Base-by-base conservation (phyloP, 1,284 basidiomycete species). In the Earliella scabrosa region DNA sequence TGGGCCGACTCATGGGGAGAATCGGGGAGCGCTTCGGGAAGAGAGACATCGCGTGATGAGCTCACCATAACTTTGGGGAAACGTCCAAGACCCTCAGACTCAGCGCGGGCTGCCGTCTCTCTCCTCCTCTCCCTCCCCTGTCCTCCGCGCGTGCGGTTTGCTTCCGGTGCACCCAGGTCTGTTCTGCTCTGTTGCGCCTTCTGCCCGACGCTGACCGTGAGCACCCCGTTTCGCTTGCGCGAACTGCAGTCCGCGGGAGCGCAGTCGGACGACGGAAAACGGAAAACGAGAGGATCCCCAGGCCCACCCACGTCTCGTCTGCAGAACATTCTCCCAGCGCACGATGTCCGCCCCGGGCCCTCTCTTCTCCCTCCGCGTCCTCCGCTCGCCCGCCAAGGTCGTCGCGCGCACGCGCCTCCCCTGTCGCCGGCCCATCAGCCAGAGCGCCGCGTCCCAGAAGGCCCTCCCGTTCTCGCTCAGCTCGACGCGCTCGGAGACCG, bases 391-490 rank as follows among this genome's bases (percentile, higher is more conserved):
- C 13, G 48, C 51, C 48, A 36, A 44, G 18, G 29, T 56, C 18
- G 48, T 45, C 8, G 48, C 43, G 0, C 36, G 47, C 18, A 27
- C 46, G 26, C 49, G 48, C 16, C 31, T 41, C 23, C 44, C 29
- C 38, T 14, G 40, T 5, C 55, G 50, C 58, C 66, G 63, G 38
- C 58, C 68, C 27, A 72, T 81, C 67, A 72, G 71, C 50, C 71
- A 71, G 62, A 80, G 79, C 34, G 66, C 75, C 16, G 61, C 75
- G 35, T 63, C 73, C 1, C 74, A 71, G 50, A 79, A 77, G 57
- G 79, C 82, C 7, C 63, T 83, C 4, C 77, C 85, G 7, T 82
- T 86, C 66, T 79, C 77, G 45, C 76, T 86, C 31, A 81, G 78
- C 59, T 71, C 68, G 52, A 56, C 72, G 2, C 75, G 77, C 34